phyloP scores from a whole-genome alignment of 176 grass and related monocot genomes.

The Aegilops bicornis region DNA sequence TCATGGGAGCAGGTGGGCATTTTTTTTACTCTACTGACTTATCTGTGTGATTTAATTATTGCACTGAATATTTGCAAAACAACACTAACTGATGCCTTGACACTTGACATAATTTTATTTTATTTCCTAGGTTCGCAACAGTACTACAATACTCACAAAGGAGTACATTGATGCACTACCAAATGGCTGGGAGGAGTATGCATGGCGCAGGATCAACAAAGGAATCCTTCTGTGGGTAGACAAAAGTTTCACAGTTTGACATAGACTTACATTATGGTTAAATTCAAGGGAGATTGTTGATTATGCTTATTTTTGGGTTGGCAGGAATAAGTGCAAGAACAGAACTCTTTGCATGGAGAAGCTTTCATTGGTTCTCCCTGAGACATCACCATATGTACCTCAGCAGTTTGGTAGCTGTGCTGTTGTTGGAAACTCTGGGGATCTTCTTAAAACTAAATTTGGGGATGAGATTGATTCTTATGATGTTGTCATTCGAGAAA shows the following conservation, averaged over 20 bases:
- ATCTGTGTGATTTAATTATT: not conserved
- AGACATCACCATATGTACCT: slow-evolving; percentile 75
- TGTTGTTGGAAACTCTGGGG: slow-evolving; percentile 92
- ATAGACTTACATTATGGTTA: not conserved
- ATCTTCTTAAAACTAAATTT: slow-evolving; percentile 96
- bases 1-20: slow-evolving; percentile 86
- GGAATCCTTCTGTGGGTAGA: slow-evolving; percentile 84
- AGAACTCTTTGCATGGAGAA: slow-evolving; percentile 88
- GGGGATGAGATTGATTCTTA: slow-evolving; percentile 95
- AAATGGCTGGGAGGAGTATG: slow-evolving; percentile 97
- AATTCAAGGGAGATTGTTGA: slow-evolving; percentile 33
- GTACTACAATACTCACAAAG: slow-evolving; percentile 91
- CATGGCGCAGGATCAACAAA: slow-evolving; percentile 97
- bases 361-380: slow-evolving; percentile 79
- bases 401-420: slow-evolving; percentile 78
- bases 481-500: slow-evolving; percentile 94
- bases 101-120: too few relatives aligned
- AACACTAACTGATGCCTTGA: too few relatives aligned
- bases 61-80: not conserved
- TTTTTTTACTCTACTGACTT: slow-evolving; percentile 13
- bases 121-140: slow-evolving; percentile 78
- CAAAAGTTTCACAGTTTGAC: slow-evolving; percentile 16
- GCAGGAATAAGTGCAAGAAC: slow-evolving; percentile 76
- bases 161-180: slow-evolving; percentile 93
- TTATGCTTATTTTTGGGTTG: slow-evolving; percentile 23